These are phyloP conservation scores for Phellopilus nigrolimitatus DNA, from an alignment of 1,284 basidiomycete species.

Conservation along the genomic window DNA sequence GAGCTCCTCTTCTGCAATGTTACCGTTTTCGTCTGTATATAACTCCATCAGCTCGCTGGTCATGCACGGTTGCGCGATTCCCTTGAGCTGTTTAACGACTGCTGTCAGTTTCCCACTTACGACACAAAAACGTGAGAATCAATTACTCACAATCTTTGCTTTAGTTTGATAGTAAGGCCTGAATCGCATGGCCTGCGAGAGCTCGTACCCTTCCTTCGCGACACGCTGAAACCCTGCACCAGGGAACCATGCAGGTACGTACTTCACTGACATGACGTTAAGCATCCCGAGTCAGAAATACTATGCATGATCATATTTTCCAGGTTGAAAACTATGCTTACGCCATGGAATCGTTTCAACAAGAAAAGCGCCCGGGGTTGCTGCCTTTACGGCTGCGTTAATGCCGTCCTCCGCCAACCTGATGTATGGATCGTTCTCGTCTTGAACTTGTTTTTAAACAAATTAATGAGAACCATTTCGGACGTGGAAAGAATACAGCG, in stretches of 20 bases:
- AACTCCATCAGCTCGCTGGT: not conserved
- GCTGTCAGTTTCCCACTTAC: too few species aligned
- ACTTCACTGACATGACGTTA: constrained; percentile 11
- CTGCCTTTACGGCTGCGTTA: not conserved
- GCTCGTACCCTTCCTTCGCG: not conserved
- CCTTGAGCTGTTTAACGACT: not conserved
- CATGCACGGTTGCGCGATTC: constrained; percentile 8
- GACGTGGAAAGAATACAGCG: not conserved
- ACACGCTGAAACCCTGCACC: constrained; percentile 7
- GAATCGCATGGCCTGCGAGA: not conserved
- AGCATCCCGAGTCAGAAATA: too few species aligned
- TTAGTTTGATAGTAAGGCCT: not conserved
- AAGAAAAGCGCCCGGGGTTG: constrained; percentile 8
- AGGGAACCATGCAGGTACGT: constrained; percentile 12
- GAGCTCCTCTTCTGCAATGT: constrained; percentile 7
- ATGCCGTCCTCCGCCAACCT: constrained; percentile 4
- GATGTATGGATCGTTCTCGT: constrained; percentile 13
- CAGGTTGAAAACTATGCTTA: too few species aligned
- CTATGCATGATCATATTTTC: too few species aligned
- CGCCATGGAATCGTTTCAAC: constrained; percentile 5
- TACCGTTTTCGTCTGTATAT: constrained; percentile 1
- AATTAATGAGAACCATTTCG: not conserved
- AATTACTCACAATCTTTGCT: not conserved
- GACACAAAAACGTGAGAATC: too few species aligned
- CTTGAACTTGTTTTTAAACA: not conserved